These are phyloP conservation scores for Fallopia convolvulus DNA, from an alignment of 148 eudicot species.

Conservation along the genomic window DNA sequence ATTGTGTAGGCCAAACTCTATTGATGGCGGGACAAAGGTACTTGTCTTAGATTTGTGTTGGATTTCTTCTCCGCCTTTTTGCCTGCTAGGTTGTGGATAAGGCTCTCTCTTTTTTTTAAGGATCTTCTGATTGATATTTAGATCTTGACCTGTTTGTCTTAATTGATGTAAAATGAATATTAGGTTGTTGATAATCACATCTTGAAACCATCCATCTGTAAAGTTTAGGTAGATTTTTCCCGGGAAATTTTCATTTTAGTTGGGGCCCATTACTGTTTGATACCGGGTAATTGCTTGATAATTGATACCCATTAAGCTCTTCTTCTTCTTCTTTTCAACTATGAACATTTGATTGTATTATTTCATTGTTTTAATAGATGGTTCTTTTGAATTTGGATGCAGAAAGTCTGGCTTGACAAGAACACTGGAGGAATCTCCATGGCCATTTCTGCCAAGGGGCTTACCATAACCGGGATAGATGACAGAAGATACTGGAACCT, in stretches of 20 bases:
- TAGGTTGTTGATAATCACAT: not conserved
- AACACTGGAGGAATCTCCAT: conserved; percentile 16
- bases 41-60: not conserved
- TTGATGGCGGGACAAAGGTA: conserved; percentile 75
- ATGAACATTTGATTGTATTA: not conserved
- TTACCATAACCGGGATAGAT: conserved; percentile 21
- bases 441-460: conserved; percentile 17
- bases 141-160: not conserved
- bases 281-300: not conserved
- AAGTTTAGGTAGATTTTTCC: not conserved
- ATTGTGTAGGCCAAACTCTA: conserved; percentile 40
- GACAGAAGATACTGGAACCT: conserved; percentile 24
- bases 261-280: not conserved
- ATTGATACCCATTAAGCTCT: not conserved
- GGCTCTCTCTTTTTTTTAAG: no score
- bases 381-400: not conserved
- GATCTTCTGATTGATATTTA: no score
- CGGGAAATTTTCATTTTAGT: not conserved
- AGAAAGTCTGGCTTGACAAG: conserved; percentile 20
- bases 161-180: not conserved
- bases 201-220: not conserved
- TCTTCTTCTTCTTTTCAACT: not conserved
- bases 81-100: no score
- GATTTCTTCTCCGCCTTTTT: no score
- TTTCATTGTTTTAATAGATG: not conserved